Evolutionary conservation across 345 rosid genomes (phyloP), one percentile per base, ranked within the genome.

Genomic region (Alliaria petiolata): DNA sequence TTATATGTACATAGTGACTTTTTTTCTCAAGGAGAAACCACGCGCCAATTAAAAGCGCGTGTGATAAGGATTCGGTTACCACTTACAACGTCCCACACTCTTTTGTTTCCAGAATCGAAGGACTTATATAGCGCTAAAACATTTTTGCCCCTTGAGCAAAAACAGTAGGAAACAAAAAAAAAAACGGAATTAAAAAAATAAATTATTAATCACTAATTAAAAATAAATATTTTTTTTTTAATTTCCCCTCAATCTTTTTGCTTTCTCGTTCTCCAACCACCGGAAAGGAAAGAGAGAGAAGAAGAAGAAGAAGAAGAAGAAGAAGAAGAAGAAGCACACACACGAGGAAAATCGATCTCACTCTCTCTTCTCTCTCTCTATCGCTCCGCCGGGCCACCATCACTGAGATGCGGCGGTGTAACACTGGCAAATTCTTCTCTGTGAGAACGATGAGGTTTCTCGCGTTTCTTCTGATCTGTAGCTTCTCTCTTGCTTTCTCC

Each of bases 261-360:
- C 73, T 74, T 70, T 72, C 69, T 68, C 81, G 64, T 69, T 69
- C 81, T 71, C 66, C 75, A 77, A 77, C 70, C 70, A 77, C 79
- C 78, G 56, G 66, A 76, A 64, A 30, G 80, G n/a, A n/a, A n/a
- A n/a, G n/a, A 57, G 72, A 62, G 44, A 55, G 56, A 69, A 35
- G 73, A 46, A 15, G 67, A 10, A 50, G 54, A 26, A n/a, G n/a
- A n/a, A n/a, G n/a, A n/a, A n/a, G n/a, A n/a, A n/a, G n/a, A n/a
- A n/a, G n/a, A n/a, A n/a, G n/a, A n/a, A n/a, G n/a, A n/a, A n/a
- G n/a, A n/a, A 42, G 50, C 25, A n/a, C 72, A n/a, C n/a, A 59
- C 66, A 68, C 78, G 71, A 61, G 63, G 17, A 14, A 25, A 25
- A 61, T 14, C 75, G 42, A 55, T 75, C 63, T 67, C 31, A 11